phyloP scores from a whole-genome alignment of 495 filamentous ascomycete species.

The Cercophora sp. region DNA sequence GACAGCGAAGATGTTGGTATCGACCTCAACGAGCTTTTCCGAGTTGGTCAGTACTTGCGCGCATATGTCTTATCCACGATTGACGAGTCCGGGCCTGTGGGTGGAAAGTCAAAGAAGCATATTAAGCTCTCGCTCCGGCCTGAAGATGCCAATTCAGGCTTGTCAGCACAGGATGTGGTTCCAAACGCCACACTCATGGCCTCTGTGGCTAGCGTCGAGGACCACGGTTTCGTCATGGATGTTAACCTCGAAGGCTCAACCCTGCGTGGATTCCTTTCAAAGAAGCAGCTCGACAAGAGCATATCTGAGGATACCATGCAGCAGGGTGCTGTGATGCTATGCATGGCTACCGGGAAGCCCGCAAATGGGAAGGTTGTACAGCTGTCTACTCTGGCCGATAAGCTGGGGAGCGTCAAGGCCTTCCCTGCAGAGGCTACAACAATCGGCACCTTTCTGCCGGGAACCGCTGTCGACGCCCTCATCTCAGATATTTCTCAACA shows the following conservation, averaged over 20 bases:
- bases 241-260: conserved; percentile 65
- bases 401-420: conserved; percentile 64
- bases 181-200: conserved; percentile 75
- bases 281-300: conserved; percentile 69
- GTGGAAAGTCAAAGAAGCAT: conserved; percentile 66
- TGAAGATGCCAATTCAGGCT: conserved; percentile 65
- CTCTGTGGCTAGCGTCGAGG: conserved; percentile 83
- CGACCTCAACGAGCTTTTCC: conserved; percentile 67
- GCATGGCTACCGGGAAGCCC: conserved; percentile 70
- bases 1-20: conserved; percentile 43
- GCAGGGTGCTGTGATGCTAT: conserved; percentile 73
- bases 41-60: conserved; percentile 82
- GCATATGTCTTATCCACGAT: conserved; percentile 75
- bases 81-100: conserved; percentile 44
- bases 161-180: conserved; percentile 66
- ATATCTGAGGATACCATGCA: conserved; percentile 59
- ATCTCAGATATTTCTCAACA: conserved; percentile 64
- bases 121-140: conserved; percentile 85
- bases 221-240: conserved; percentile 93
- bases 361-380: conserved; percentile 79
- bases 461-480: conserved; percentile 80
- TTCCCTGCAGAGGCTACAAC: conserved; percentile 73
- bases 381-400: conserved; percentile 69
- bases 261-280: conserved; percentile 81
- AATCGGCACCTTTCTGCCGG: conserved; percentile 84